phyloP scores from a whole-genome alignment of 2,329 filamentous ascomycete genomes.

The Aplosporella prunicola region DNA sequence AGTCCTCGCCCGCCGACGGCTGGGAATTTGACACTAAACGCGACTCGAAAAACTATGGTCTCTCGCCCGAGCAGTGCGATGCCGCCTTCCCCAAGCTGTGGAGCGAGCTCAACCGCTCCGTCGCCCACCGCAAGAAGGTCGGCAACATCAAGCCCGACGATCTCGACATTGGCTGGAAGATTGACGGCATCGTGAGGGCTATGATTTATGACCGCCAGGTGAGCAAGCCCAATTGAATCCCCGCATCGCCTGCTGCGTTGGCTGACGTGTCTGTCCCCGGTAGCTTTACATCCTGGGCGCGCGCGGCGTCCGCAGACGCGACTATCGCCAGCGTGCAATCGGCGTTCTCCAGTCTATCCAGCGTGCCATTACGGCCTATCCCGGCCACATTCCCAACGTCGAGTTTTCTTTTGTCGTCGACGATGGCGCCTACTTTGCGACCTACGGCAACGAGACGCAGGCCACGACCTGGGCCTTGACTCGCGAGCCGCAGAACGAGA shows the following conservation, averaged over 20 bases:
- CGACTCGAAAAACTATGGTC: conserved; percentile 9
- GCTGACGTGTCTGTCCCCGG: conserved; percentile 1
- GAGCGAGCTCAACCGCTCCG: conserved; percentile 18
- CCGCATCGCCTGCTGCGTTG: background rate
- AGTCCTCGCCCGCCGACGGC: conserved; percentile 6
- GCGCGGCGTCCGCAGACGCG: conserved; percentile 14
- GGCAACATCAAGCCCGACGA: conserved; percentile 15
- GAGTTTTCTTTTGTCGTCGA: conserved; percentile 43
- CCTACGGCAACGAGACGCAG: conserved; percentile 11
- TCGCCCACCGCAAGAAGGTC: conserved; percentile 11
- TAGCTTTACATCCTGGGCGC: conserved; percentile 27
- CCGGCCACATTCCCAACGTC: conserved; percentile 41
- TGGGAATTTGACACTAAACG: conserved; percentile 8
- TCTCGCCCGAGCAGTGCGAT: conserved; percentile 10
- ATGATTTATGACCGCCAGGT: conserved; percentile 23
- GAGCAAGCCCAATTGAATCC: background rate
- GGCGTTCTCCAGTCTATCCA: conserved; percentile 48
- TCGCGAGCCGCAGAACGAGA: conserved; percentile 9
- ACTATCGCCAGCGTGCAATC: conserved; percentile 18
- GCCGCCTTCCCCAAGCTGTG: conserved; percentile 17
- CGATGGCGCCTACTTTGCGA: conserved; percentile 17
- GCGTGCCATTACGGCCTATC: conserved; percentile 43
- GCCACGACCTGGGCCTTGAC: conserved; percentile 12
- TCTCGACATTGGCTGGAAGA: conserved; percentile 17
- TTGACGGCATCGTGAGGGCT: conserved; percentile 17